These are phyloP conservation scores for Oryza brachyantha DNA, from an alignment of 176 grass and related monocot species.

Conservation along the genomic window DNA sequence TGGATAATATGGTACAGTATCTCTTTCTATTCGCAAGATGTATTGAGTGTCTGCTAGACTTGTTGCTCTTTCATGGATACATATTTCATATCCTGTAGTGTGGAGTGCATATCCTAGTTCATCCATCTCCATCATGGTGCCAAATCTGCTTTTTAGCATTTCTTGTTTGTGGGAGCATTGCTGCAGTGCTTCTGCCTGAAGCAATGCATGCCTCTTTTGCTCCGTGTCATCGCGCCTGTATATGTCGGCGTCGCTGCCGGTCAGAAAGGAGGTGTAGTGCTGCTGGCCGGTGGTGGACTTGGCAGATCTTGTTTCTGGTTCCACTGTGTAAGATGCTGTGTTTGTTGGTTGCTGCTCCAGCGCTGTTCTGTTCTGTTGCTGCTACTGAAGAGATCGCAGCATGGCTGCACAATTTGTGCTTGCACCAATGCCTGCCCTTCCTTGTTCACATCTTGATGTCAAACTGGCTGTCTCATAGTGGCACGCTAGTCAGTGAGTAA, in stretches of 20 bases:
- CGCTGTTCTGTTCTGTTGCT: neutral
- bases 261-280: neutral
- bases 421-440: neutral
- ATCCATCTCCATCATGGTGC: neutral
- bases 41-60: neutral
- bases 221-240: neutral
- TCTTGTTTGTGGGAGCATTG: neutral
- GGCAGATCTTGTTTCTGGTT: neutral
- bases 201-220: neutral
- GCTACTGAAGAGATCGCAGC: slow-evolving; percentile 27
- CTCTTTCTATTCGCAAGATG: neutral
- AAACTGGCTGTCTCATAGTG: slow-evolving; percentile 1
- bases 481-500: neutral
- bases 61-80: neutral
- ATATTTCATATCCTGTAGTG: neutral
- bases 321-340: neutral
- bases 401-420: slow-evolving; percentile 10
- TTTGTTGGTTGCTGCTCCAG: neutral
- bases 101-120: neutral
- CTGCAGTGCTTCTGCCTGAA: neutral
- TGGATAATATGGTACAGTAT: neutral
- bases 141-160: neutral
- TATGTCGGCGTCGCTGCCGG: slow-evolving; percentile 21
- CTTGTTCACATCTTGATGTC: neutral
- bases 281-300: slow-evolving; percentile 37